These are phyloP conservation scores for Agaricus sinodeliciosus DNA, from an alignment of 768 basidiomycete genomes.

Conservation along the genomic window DNA sequence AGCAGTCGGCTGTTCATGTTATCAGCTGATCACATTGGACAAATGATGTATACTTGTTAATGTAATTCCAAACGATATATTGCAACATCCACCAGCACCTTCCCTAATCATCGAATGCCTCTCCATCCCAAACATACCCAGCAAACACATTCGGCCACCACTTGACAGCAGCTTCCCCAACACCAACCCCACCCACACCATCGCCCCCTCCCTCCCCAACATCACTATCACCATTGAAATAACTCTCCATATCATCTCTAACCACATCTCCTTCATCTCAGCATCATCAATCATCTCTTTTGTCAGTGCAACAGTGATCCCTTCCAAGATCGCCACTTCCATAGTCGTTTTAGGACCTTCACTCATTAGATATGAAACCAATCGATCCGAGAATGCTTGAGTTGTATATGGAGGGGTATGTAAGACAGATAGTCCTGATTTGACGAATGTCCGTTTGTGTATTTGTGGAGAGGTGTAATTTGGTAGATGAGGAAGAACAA, in stretches of 20 bases:
- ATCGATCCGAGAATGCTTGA: conserved; percentile 60
- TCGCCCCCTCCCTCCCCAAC: background rate
- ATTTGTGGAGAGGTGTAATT: conserved; percentile 63
- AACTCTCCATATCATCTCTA: conserved; percentile 8
- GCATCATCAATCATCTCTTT: conserved; percentile 73
- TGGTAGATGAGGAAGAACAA: conserved; percentile 63
- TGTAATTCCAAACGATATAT: no score
- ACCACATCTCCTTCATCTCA: conserved; percentile 32
- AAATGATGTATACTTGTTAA: no score
- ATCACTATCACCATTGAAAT: conserved; percentile 5
- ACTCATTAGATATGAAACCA: conserved; percentile 47
- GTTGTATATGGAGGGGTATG: conserved; percentile 77
- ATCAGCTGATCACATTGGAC: no score
- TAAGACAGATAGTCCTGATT: conserved; percentile 72
- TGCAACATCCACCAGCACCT: background rate
- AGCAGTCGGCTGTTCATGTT: no score
- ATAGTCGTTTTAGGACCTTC: conserved; percentile 51
- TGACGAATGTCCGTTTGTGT: conserved; percentile 50
- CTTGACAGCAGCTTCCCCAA: conserved; percentile 45
- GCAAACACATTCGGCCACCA: conserved; percentile 70
- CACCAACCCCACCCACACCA: conserved; percentile 30
- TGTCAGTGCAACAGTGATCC: conserved; percentile 64
- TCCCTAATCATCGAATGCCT: conserved; percentile 20
- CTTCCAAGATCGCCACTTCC: conserved; percentile 68
- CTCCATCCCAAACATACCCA: conserved; percentile 73